Base-by-base conservation (phyloP, 768 basidiomycete genomes). In the Hydnomerulius pinastri region DNA sequence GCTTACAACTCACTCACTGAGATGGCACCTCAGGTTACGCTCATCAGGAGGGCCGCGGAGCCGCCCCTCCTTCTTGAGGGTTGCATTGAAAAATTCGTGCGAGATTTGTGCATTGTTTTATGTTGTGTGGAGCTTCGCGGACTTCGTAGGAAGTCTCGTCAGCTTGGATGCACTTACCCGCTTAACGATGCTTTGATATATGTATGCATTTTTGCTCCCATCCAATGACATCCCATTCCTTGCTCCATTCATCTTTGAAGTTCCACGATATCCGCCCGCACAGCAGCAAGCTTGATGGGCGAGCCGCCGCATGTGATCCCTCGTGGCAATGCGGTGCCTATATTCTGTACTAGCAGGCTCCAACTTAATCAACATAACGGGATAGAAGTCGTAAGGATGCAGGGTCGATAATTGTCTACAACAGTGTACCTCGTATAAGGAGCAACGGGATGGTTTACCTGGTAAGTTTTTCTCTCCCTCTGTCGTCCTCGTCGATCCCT, bases 21-120 rank as follows among this genome's bases (percentile, higher is more conserved):
- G 9, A 38, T 37, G 24, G 42, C 40, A 9, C 15, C 25, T 38
- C 32, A 66, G 67, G 54, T 6, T 43, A 54, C 15, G 54, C 54
- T 27, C 63, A 50, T 13, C 65, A 58, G 21, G 65, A 67, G 40
- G 13, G 54, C 41, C 67, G 47, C 32, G 51, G 48, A 40, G 54
- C 15, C 17, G 44, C 56, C 25, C 63, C 63, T 47, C 47, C 45
- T 20, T n/a, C n/a, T n/a, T n/a, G 5, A 35, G 18, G n/a, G 18
- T 9, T n/a, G n/a, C 33, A 6, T 51, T n/a, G n/a, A 29, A 51
- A 25, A 30, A 25, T 15, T 40, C 7, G 15, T 25, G 25, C 24
- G 25, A 32, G 21, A 15, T 40, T 15, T 48, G 32, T 39, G 47
- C 25, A 29, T 20, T 28, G 24, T 24, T 11, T 30, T 25, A 36